A percentile compares a stretch with the other conserved stretches of the same genome.
These are phyloP conservation scores for Monilinia polystroma DNA, from an alignment of 2,329 filamentous ascomycete genomes.

Conservation along the genomic window DNA sequence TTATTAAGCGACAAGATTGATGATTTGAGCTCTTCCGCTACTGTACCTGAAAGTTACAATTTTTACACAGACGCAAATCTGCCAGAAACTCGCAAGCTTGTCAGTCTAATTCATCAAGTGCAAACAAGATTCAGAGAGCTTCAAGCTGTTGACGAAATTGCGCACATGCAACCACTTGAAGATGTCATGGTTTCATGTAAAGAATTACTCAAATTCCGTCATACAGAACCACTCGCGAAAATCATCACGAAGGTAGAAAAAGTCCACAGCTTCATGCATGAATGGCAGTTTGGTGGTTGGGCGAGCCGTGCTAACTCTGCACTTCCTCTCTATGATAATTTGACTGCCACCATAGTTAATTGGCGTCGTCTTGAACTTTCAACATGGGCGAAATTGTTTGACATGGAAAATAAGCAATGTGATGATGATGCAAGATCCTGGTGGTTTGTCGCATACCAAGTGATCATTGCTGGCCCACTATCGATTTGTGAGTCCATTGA, in stretches of 20 bases:
- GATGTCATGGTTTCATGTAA: constrained; percentile 77
- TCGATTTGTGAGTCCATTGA: constrained; percentile 59
- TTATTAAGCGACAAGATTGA: constrained; percentile 61
- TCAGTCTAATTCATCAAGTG: constrained; percentile 66
- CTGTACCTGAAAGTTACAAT: constrained; percentile 62
- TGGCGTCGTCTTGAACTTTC: constrained; percentile 91
- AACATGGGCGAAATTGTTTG: constrained; percentile 87
- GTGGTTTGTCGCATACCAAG: constrained; percentile 97
- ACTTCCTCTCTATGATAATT: constrained; percentile 66
- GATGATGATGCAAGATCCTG: constrained; percentile 78
- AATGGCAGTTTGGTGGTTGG: constrained; percentile 88
- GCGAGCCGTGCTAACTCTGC: constrained; percentile 78
- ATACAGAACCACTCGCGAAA: constrained; percentile 81
- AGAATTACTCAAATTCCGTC: constrained; percentile 70
- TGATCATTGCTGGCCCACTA: constrained; percentile 73
- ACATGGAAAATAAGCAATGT: constrained; percentile 76
- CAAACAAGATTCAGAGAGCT: constrained; percentile 72
- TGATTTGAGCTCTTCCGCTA: constrained; percentile 44
- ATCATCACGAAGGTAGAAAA: constrained; percentile 86
- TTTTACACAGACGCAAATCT: constrained; percentile 87
- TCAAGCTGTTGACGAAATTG: constrained; percentile 62
- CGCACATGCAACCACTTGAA: constrained; percentile 70
- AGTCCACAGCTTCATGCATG: constrained; percentile 78
- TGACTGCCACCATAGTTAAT: constrained; percentile 78
- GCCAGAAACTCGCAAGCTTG: constrained; percentile 70